Percentiles rank a stretch among this genome's conserved stretches.
These are phyloP conservation scores for Ophiocordyceps unilateralis DNA, from an alignment of 2,329 filamentous ascomycete genomes.

Conservation along the genomic window DNA sequence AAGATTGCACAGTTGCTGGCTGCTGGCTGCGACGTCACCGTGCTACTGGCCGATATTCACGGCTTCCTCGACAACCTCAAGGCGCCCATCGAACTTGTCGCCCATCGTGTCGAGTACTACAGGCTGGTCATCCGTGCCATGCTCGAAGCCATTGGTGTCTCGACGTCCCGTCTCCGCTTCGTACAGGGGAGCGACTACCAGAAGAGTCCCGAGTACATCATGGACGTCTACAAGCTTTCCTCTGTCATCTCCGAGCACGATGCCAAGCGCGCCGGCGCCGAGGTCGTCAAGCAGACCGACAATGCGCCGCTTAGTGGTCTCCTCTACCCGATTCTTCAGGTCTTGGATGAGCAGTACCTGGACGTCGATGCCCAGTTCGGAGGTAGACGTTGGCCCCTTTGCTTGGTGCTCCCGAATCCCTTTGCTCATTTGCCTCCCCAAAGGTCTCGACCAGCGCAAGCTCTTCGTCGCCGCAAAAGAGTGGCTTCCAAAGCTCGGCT, in stretches of 20 bases:
- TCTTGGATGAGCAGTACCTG: constrained; percentile 78
- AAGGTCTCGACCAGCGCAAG: constrained; percentile 63
- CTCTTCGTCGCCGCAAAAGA: constrained; percentile 77
- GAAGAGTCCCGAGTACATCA: constrained; percentile 52
- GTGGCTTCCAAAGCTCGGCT: constrained; percentile 70
- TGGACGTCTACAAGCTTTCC: constrained; percentile 72
- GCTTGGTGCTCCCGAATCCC: not conserved
- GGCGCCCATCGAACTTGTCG: constrained; percentile 75
- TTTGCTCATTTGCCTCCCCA: not conserved
- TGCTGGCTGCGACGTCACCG: constrained; percentile 66
- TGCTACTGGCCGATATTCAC: constrained; percentile 61
- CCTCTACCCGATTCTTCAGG: constrained; percentile 46
- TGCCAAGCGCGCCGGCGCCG: constrained; percentile 78
- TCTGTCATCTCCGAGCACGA: constrained; percentile 59
- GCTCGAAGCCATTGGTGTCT: constrained; percentile 61
- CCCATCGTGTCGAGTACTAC: constrained; percentile 73
- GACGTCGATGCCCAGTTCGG: constrained; percentile 81
- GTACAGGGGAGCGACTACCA: constrained; percentile 78
- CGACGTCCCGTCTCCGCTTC: constrained; percentile 64
- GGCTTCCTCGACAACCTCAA: constrained; percentile 74
- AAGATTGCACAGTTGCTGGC: constrained; percentile 80
- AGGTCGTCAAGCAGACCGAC: constrained; percentile 82
- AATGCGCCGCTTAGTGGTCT: constrained; percentile 47
- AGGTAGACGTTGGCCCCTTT: constrained; percentile 20
- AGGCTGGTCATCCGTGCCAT: constrained; percentile 55